Conservation (phyloP, 129 eudicot species). For the Pittosporum tobira region DNA sequence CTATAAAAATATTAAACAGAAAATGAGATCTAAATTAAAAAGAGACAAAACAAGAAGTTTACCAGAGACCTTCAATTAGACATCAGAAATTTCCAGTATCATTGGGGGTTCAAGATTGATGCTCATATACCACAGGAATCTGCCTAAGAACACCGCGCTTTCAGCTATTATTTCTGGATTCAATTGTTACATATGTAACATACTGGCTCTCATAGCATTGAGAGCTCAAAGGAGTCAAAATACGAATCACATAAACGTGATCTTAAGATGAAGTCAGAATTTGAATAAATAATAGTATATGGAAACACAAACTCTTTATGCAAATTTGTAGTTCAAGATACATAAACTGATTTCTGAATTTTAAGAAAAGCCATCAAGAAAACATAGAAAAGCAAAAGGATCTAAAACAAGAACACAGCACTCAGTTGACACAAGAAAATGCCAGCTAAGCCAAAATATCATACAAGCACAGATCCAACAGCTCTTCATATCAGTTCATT, state of each 20-base stretch:
- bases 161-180: not conserved
- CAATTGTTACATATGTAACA: too few relatives aligned
- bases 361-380: not conserved
- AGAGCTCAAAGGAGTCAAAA: not conserved
- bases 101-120: not conserved
- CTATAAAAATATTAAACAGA: too few relatives aligned
- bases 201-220: not conserved
- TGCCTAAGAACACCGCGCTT: not conserved
- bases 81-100: not conserved
- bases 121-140: not conserved
- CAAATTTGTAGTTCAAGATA: slow-evolving; percentile 2
- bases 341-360: not conserved
- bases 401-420: slow-evolving; percentile 6
- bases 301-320: not conserved
- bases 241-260: not conserved
- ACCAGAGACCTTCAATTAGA: not conserved
- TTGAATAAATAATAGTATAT: not conserved
- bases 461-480: slow-evolving; percentile 9
- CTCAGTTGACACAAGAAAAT: not conserved
- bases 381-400: not conserved
- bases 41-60: too few relatives aligned
- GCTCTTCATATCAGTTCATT: slow-evolving; percentile 23
- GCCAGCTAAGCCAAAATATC: slow-evolving; percentile 1
- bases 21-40: too few relatives aligned
- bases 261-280: not conserved